phyloP scores from a whole-genome alignment of 352 stramenopile species.

The Phytopythium delawarense region DNA sequence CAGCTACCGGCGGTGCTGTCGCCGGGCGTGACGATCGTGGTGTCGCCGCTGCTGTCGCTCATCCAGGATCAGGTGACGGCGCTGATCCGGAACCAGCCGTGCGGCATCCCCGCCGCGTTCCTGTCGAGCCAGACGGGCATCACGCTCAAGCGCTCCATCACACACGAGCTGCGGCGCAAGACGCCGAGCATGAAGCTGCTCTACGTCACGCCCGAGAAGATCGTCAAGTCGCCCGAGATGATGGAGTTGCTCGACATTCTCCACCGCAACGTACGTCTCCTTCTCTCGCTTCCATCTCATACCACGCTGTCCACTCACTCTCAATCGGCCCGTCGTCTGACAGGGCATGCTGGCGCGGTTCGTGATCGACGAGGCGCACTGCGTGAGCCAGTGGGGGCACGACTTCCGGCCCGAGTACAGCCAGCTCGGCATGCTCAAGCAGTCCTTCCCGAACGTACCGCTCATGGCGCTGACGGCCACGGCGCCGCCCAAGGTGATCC shows the following conservation, averaged over 20 bases:
- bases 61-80: constrained; percentile 93
- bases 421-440: constrained; percentile 89
- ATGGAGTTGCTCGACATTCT: constrained; percentile 54
- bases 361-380: constrained; percentile 94
- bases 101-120: constrained; percentile 64
- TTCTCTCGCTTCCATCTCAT: neutral
- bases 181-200: constrained; percentile 81
- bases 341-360: constrained; percentile 88
- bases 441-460: constrained; percentile 87
- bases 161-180: constrained; percentile 77
- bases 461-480: constrained; percentile 93
- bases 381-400: constrained; percentile 87
- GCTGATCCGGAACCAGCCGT: constrained; percentile 57
- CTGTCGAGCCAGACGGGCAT: constrained; percentile 73
- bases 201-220: constrained; percentile 96
- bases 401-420: constrained; percentile 92
- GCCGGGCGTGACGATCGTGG: constrained; percentile 88
- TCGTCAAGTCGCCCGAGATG: constrained; percentile 75
- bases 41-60: constrained; percentile 92
- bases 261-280: constrained; percentile 28
- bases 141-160: constrained; percentile 60
- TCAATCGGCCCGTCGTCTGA: neutral
- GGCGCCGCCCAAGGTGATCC: constrained; percentile 82
- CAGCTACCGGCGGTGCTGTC: constrained; percentile 56
- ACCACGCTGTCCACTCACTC: too few relatives aligned